Percentiles rank a stretch among this genome's conserved stretches.
These are phyloP conservation scores for Xylariaceae sp. DNA, from an alignment of 2,329 filamentous ascomycete genomes.

Conservation along the genomic window DNA sequence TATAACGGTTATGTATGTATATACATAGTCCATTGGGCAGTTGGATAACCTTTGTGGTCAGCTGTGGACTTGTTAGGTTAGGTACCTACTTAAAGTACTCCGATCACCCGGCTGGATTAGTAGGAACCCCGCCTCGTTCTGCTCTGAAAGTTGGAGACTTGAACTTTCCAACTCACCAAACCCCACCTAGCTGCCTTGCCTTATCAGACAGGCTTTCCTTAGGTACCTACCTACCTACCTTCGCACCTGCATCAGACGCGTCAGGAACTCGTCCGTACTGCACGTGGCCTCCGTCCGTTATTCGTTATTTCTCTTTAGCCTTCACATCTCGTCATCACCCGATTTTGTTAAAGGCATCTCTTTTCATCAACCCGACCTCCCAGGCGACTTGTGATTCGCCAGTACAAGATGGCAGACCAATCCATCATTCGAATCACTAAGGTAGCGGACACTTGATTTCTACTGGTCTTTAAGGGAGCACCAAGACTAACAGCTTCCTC, in stretches of 20 bases:
- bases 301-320: not conserved
- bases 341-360: not conserved
- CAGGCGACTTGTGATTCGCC: constrained; percentile 13
- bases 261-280: not conserved
- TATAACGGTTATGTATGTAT: too few relatives aligned
- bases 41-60: too few relatives aligned
- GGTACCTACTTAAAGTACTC: too few relatives aligned
- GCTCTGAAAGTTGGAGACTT: not conserved
- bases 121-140: not conserved
- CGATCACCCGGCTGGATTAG: not conserved
- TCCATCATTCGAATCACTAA: constrained; percentile 87
- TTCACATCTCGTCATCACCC: not conserved
- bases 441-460: constrained; percentile 47
- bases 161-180: constrained; percentile 1
- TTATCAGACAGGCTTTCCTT: not conserved
- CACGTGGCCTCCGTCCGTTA: not conserved
- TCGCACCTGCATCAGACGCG: not conserved
- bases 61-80: too few relatives aligned
- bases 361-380: not conserved
- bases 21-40: too few relatives aligned
- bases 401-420: constrained; percentile 71
- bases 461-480: constrained; percentile 26
- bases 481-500: constrained; percentile 39
- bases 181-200: not conserved
- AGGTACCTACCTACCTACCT: not conserved